Base-by-base conservation (phyloP, 225 moss, liverwort and hornwort genomes). In the Sphagnum tenellum region DNA sequence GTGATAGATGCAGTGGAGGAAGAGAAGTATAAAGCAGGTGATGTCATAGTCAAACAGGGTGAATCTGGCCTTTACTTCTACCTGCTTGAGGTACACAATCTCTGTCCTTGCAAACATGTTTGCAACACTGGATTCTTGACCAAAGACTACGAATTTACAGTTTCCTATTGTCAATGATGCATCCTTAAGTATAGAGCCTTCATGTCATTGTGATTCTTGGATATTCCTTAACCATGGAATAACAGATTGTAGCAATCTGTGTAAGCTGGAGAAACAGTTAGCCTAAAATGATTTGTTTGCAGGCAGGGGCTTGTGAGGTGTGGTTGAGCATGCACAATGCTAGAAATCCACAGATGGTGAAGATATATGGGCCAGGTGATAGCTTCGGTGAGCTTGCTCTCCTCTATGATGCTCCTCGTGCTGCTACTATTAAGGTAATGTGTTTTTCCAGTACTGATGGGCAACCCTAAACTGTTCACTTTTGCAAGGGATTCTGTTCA, bases 341-440 rank as follows among this genome's bases (percentile, higher is more conserved):
- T 0, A 57, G 1, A 6, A 74, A 88, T 47, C 76, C 87, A 9
- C 62, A 84, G 0, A 62, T 83, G 66, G 90, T 98, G 45, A 90
- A 89, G 63, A 77, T 55, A 48, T 98, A 98, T 10, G 77, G 78
- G 5, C 62, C 89, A 4, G 96, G 96, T 47, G 96, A 98, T 29
- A 88, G 83, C 13, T 98, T 98, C 75, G 96, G 96, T 50, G 96
- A 98, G 49, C 91, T 98, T 70, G 96, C 96, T 3, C 79, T 98
- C 8, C 71, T 98, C 6, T 90, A 98, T 3, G 74, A 90, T 67
- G 86, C 92, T 14, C 96, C 92, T 9, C 73, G 92, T 3, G 96
- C 96, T 4, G 90, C 96, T 29, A 90, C 92, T 3, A 70, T 98
- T 0, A 80, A 89, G 81, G 96, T 92, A 55, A 12, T 29, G 29